phyloP scores from a whole-genome alignment of 176 grass and related monocot species.

The Triticum monococcum region DNA sequence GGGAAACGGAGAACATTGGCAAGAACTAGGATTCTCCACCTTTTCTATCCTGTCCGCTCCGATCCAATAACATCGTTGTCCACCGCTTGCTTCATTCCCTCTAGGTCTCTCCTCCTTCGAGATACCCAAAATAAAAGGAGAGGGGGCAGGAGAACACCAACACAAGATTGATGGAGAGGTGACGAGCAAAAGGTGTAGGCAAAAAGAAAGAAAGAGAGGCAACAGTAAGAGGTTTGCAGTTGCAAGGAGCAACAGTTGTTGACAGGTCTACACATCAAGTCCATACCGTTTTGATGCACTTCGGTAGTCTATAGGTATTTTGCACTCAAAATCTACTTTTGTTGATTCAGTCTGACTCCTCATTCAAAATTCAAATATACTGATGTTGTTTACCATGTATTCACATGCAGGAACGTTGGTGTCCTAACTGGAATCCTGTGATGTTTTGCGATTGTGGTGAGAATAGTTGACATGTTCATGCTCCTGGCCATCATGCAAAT shows the following conservation, averaged over 20 bases:
- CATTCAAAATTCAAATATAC: not conserved
- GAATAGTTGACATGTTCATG: constrained; percentile 28
- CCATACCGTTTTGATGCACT: constrained; percentile 20
- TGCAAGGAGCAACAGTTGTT: not conserved
- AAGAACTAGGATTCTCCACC: constrained; percentile 26
- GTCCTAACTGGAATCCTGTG: not conserved
- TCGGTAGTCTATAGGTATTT: constrained; percentile 24
- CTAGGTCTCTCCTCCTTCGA: constrained; percentile 18
- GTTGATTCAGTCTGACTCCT: not conserved
- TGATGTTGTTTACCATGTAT: constrained; percentile 7
- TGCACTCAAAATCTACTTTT: not conserved
- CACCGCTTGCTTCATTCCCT: not conserved
- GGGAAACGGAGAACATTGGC: not conserved
- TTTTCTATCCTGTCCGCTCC: constrained; percentile 26
- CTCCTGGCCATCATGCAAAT: constrained; percentile 44
- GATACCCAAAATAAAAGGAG: constrained; percentile 19
- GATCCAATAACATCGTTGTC: constrained; percentile 39
- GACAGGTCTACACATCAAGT: not conserved
- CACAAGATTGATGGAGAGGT: constrained; percentile 31
- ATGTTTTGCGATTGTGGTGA: constrained; percentile 25
- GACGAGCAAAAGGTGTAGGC: not conserved
- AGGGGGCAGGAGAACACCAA: constrained; percentile 15
- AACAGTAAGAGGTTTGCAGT: not conserved
- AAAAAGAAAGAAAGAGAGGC: not conserved
- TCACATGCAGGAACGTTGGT: constrained; percentile 8